Evolutionary conservation across 2,329 filamentous ascomycete genomes (phyloP).

Genomic region (Paracoccidioides lutzii): DNA sequence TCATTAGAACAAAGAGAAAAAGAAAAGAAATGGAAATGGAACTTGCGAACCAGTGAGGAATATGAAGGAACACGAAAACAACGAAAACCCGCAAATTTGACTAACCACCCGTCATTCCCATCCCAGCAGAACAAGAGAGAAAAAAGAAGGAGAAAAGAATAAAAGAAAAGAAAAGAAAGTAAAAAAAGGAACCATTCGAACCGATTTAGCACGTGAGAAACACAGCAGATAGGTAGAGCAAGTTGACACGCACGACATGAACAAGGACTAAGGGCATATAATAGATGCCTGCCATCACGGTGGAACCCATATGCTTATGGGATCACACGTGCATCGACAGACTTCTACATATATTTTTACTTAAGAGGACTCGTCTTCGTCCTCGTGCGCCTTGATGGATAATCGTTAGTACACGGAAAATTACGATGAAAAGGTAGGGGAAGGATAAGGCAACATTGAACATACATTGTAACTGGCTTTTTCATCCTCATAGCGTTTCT

Average conservation of each 20-base stretch:
- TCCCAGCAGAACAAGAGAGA: conserved; percentile 2
- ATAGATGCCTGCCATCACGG: neutral
- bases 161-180: neutral
- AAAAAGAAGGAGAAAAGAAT: neutral
- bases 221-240: neutral
- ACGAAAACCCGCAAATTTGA: conserved; percentile 1
- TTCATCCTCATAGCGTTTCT: conserved; percentile 98
- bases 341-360: neutral
- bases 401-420: conserved; percentile 4
- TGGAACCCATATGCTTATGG: neutral
- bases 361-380: conserved; percentile 12
- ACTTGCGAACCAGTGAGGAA: neutral
- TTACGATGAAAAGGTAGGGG: conserved; percentile 6
- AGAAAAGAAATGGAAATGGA: neutral
- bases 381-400: conserved; percentile 8
- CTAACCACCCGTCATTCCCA: conserved; percentile 6
- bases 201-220: neutral
- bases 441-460: conserved; percentile 9
- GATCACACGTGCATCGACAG: neutral
- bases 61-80: neutral
- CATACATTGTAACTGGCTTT: conserved; percentile 87
- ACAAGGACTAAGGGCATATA: neutral
- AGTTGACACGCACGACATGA: neutral
- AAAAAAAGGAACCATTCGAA: neutral
- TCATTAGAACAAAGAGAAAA: neutral